Evolutionary conservation across 345 rosid species (phyloP), one percentile per base, ranked within the genome.

Genomic region (Microthlaspi erraticum): DNA sequence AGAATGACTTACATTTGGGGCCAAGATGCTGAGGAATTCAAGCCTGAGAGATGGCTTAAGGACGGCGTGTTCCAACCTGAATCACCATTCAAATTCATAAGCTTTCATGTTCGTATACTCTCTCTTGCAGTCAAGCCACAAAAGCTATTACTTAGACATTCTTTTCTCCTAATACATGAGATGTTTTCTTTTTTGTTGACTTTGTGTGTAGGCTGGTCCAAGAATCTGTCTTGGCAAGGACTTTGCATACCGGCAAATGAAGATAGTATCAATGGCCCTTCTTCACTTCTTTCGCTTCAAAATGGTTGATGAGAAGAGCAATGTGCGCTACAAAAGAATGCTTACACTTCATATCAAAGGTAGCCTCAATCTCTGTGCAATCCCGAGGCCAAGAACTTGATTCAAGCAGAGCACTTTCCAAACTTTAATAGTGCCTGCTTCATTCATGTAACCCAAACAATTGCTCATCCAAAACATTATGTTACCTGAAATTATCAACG

Each of bases 1-100:
- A 87, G 96, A 80, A 86, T 90, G 94, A 49, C 62, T 60, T 80
- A 70, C 63, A 77, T 87, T 5, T 90, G 98, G 97, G 97, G 98
- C 3, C 81, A 88, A 3, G 89, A 87, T 61, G 91, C 88, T 0
- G 87, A 82, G 63, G 88, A 77, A 8, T 88, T 85, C 70, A 72
- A 67, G 14, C 96, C 95, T 0, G 90, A 90, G 79, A 83, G 98
- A 77, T 88, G 98, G 97, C 83, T 90, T 17, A 71, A 77, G 20
- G 67, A 76, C 14, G 90, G 96, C 17, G 36, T 70, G 19, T 88
- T 93, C 66, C 91, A 81, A 39, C 88, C 86, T 0, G 84, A 90
- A 66, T 80, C 88, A 1, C 86, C 89, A 0, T 88, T 87, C 84
- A 90, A 93, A 77, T 93, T 93, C 64, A 50, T 74, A 4, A 73